Conservation (phyloP, 306 rosid genomes). For the Neltuma alba region DNA sequence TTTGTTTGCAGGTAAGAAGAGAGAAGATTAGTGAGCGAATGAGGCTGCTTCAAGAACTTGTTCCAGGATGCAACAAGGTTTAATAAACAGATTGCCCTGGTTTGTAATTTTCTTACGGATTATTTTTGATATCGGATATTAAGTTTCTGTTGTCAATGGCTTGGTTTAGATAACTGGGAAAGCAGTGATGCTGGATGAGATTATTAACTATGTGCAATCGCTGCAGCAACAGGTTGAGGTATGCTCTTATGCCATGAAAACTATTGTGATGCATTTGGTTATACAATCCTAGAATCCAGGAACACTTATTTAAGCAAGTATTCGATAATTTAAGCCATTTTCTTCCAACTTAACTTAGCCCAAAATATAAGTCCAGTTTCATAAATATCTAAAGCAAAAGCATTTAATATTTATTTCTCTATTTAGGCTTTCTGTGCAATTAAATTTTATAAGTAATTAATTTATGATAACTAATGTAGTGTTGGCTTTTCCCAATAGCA, state of each 20-base stretch:
- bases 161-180: constrained; percentile 74
- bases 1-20: constrained; percentile 70
- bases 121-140: not conserved
- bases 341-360: no score
- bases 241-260: constrained; percentile 33
- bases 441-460: no score
- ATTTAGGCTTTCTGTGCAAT: no score
- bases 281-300: not conserved
- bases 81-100: not conserved
- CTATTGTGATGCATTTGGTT: not conserved
- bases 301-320: not conserved
- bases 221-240: constrained; percentile 95
- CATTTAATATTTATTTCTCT: no score
- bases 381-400: no score
- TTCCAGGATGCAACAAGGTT: constrained; percentile 90
- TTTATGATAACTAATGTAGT: no score
- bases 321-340: no score
- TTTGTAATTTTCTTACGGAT: constrained; percentile 23
- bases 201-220: constrained; percentile 85
- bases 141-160: constrained; percentile 18
- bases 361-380: no score
- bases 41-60: constrained; percentile 91
- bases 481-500: no score
- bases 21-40: constrained; percentile 87
- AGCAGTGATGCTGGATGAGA: constrained; percentile 90